Evolutionary conservation across 1,284 basidiomycete genomes (phyloP).

Genomic region (Boletellus dicymbophilus): DNA sequence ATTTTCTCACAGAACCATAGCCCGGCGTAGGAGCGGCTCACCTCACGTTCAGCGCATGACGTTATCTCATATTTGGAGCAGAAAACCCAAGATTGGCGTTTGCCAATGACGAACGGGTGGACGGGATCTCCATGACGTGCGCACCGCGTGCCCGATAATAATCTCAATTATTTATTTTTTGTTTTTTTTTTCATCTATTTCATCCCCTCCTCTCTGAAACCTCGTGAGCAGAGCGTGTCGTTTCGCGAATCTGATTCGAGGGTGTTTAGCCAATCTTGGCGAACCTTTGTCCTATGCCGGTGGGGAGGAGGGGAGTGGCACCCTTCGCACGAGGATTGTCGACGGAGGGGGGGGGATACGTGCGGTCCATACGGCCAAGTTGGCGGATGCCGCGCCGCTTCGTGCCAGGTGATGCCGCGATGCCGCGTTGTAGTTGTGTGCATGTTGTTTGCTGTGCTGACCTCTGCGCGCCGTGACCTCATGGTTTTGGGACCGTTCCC

Average conservation of each 20-base stretch:
- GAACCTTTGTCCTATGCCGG: not conserved
- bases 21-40: not conserved
- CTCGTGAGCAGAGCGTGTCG: slow-evolving; percentile 13
- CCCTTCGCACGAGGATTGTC: not conserved
- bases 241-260: slow-evolving; percentile 27
- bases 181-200: too few relatives aligned
- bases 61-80: slow-evolving; percentile 18
- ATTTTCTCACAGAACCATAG: not conserved
- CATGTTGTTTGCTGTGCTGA: too few relatives aligned
- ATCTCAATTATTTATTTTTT: not conserved
- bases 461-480: slow-evolving; percentile 22
- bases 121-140: slow-evolving; percentile 18
- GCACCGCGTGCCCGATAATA: slow-evolving; percentile 11
- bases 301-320: too few relatives aligned
- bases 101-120: not conserved
- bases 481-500: slow-evolving; percentile 25
- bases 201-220: too few relatives aligned
- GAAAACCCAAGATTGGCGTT: slow-evolving; percentile 18
- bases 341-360: too few relatives aligned
- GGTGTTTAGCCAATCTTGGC: slow-evolving; percentile 26
- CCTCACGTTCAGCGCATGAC: slow-evolving; percentile 9
- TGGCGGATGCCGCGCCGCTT: not conserved
- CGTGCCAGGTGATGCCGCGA: not conserved
- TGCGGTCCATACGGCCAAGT: not conserved
- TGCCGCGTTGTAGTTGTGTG: slow-evolving; percentile 1